Base-by-base conservation (phyloP, 106 monocot genomes). In the Dioscorea dumetorum region DNA sequence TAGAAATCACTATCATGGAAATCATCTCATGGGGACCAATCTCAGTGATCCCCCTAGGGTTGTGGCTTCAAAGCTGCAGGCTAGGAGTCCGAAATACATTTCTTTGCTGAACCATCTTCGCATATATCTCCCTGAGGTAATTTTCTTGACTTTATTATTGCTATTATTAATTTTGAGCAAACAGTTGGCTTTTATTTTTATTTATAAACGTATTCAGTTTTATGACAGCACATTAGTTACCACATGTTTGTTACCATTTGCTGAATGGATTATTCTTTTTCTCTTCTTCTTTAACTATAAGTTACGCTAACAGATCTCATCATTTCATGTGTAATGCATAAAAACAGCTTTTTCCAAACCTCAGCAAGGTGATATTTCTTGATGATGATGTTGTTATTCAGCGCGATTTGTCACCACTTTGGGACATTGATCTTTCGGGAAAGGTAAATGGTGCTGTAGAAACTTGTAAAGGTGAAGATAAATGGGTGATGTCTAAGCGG, bases 361-460 rank as follows among this genome's bases (percentile, higher is more conserved):
- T 97, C 35, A 84, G 80, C 71, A 97, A 91, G 72, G 88, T 97
- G 60, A 86, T 97, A 0, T 97, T 97, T 80, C 88, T 91, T 31
- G 95, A 97, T 66, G 95, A 97, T 75, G 95, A 91, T 70, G 80
- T 97, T 57, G 95, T 91, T 16, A 61, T 88, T 67, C 95, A 97
- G 57, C 83, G 63, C n/a, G 95, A 95, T 58, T 78, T 97, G 49
- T 80, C 80, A 16, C 74, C 77, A 20, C 62, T 97, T 15, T 97
- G 88, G 86, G 77, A 86, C 8, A 81, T 97, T 51, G 84, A 97
- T 69, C 88, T 97, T 59, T 65, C 13, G 70, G 91, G 88, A 11
- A 97, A 82, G 70, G 88, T 97, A 58, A 95, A 95, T 76, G 95
- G 95, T 12, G 95, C 95, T 71, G 95, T 95, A 48, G 88, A 91